Base-by-base conservation (phyloP, 1,139 yeast genomes). In the Diutina sp. region DNA sequence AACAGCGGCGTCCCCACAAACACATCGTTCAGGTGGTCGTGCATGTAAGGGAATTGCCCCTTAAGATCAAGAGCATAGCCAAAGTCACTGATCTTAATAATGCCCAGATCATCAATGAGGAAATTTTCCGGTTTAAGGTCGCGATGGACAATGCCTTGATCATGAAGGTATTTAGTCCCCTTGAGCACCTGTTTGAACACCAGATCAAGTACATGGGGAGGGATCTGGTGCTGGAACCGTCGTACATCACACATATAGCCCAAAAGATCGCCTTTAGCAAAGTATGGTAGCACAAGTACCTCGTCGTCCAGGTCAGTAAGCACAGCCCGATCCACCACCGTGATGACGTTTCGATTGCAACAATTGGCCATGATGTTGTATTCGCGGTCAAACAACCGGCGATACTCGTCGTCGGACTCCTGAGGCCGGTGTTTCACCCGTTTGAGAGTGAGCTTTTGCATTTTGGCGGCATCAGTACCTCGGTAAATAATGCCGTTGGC, bases 251-350 rank as follows among this genome's bases (percentile, higher is more conserved):
- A 69, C 25, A 79, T 61, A 57, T 71, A 70, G 51, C 72, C 76
- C 56, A 80, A 64, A 41, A 81, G 67, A 61, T 81, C 85, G 1
- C 84, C 84, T 58, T 72, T 62, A 18, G 69, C 64, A 63, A 72
- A 78, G 61, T 66, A 78, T 7, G 80, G 81, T n/a, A 76, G 58
- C 46, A 61, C 56, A 18, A 61, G 58, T 55, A 1, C 45, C 18
- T 18, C 12, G 25, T 50, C 53, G 8, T 28, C n/a, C 18, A 18
- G 11, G 8, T 30, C 53, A 16, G 18, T 12, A 2, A 50, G 21
- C 6, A 7, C 32, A n/a, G 25, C 32, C 57, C 93, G 73, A 68
- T 93, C 99, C 60, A 88, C 77, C 0, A 97, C 90, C 63, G 84
- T 86, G 58, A 91, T 90, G 65, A 93, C 90, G 61, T 77, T 76